Evolutionary conservation across 2,329 filamentous ascomycete genomes (phyloP), one percentile per base, ranked within the genome.

Genomic region (Ophiostoma ulmi): DNA sequence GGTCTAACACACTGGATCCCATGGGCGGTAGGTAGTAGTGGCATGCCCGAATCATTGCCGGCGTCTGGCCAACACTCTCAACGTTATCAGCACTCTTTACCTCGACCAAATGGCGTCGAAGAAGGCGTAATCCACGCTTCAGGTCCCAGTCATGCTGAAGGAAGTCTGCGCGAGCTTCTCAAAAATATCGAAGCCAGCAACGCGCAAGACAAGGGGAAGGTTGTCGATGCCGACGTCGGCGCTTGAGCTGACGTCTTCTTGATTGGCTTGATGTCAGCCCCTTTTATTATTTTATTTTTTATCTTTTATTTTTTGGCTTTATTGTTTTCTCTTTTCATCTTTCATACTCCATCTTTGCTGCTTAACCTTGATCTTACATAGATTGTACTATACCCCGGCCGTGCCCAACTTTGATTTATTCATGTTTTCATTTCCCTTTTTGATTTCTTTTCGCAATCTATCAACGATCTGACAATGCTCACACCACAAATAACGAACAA

Each of bases 111-210:
- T 13, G 35, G 31, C 2, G 20, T 11, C 2, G 61, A 64, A 5
- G 48, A 26, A 6, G 17, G 26, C 4, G 17, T 35, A 1, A 2
- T 55, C 11, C 17, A 22, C 0, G 31, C 44, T 4, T 31, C 72
- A 0, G 69, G 83, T 72, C 82, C 85, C 75, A 65, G 63, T n/a
- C 63, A 65, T 41, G 87, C 87, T 0, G 86, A 87, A 76, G 85
- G 85, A 1, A 87, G 83, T 70, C 78, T 89, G 31, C 80, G 85
- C 70, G 82, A 86, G 61, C 76, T 89, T 22, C 77, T 89, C 13
- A 84, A 80, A 73, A 76, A 77, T 6, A 76, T 77, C 3, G 77
- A 81, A 20, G 66, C 58, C 17, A 73, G 69, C n/a, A 72, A 69
- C n/a, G 70, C 69, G 52, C 67, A 63, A 3, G 72, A 72, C 68